Base-by-base conservation (phyloP, 352 stramenopile genomes). In the Phytopythium aichiense region DNA sequence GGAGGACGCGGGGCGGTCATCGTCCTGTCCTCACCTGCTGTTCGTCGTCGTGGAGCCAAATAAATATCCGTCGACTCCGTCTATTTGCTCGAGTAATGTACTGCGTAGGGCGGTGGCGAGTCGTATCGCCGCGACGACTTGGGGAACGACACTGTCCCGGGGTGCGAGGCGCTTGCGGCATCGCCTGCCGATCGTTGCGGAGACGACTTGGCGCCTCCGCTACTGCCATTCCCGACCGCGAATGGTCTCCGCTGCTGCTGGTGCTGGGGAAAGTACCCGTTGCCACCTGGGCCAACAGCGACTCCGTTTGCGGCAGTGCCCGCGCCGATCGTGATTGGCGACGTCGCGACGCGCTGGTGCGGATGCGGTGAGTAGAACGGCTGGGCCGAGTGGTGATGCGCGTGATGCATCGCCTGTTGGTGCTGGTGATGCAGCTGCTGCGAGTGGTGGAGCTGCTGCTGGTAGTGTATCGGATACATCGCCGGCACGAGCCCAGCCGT, bases 391-490 rank as follows among this genome's bases (percentile, higher is more conserved):
- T 43, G 43, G 52, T 79, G 71, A 22, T 72, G 71, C n/a, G 73
- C 65, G 43, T 76, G 72, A 7, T 76, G 43, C 13, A 79, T 25
- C 20, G 73, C 31, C 30, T 70, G 58, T 20, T 74, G 76, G 22
- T 70, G 58, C 28, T 74, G 76, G 28, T 70, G 65, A 49, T 79
- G 71, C 23, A 76, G 25, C 56, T 79, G 71, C 20, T 72, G 71
- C 20, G 74, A 66, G 37, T 76, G 72, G 11, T 76, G 43, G 9
- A 79, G 25, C 30, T 76, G 46, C 37, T 70, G 58, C 20, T 74
- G 76, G 1, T 59, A 64, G 60, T 63, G 64, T 1, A 63, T 50
- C 18, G 56, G 50, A 49, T 77, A 69, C 20, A 77, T 33, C 9
- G 22, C n/a, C 6, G 55, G 40, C 12, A 52, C 38, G 5, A 52